A percentile compares a stretch with the other conserved stretches of the same genome.
phyloP scores from a whole-genome alignment of 192 early-diverging fungal species.

The Funneliformis geosporum region DNA sequence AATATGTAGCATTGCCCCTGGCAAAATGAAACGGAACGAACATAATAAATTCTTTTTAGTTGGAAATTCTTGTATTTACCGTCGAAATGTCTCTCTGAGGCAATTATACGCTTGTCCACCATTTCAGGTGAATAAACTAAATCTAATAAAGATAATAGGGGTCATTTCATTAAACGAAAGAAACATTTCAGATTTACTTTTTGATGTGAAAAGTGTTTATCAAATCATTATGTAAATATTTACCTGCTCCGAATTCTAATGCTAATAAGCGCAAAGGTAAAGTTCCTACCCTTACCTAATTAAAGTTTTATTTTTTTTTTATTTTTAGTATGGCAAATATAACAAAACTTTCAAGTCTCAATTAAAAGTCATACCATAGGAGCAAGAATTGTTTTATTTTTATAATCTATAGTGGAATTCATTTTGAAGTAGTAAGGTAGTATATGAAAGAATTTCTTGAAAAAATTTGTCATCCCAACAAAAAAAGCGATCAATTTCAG shows the following conservation, averaged over 20 bases:
- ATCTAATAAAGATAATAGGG: constrained; percentile 49
- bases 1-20: neutral
- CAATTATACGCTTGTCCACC: constrained; percentile 83
- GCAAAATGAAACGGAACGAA: neutral
- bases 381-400: constrained; percentile 77
- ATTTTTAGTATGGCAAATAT: neutral
- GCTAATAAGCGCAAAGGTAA: constrained; percentile 86
- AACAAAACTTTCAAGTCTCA: neutral
- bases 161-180: too few species aligned
- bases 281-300: constrained; percentile 78
- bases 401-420: constrained; percentile 35
- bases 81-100: constrained; percentile 72
- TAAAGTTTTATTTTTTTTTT: neutral
- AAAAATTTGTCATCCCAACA: neutral
- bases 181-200: too few species aligned
- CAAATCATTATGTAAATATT: neutral
- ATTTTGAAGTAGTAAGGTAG: neutral
- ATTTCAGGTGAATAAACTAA: constrained; percentile 89
- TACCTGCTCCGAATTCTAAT: constrained; percentile 86
- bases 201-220: too few species aligned
- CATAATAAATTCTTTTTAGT: neutral
- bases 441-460: neutral
- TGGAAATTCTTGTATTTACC: constrained; percentile 45
- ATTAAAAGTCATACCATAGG: constrained; percentile 72
- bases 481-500: too few species aligned